These are phyloP conservation scores for Mycena rebaudengoi DNA, from an alignment of 768 basidiomycete species.

Conservation along the genomic window DNA sequence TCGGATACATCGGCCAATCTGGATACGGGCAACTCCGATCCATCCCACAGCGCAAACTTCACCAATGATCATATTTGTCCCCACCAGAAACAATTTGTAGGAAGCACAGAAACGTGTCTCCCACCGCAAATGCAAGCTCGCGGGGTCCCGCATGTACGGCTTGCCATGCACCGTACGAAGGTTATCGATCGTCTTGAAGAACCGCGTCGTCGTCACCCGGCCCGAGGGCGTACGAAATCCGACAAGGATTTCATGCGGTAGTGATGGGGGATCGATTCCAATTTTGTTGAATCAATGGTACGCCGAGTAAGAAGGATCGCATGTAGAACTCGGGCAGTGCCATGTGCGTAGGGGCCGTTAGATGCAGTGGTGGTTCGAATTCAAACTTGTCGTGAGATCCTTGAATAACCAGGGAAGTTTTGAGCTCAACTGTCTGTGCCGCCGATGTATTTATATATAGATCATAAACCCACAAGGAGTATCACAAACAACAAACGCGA, in stretches of 20 bases:
- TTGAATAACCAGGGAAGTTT: conserved; percentile 81
- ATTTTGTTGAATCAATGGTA: conserved; percentile 66
- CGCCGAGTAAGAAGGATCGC: conserved; percentile 90
- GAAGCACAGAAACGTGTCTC: conserved; percentile 65
- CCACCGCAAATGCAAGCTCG: conserved; percentile 78
- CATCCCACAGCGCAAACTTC: conserved; percentile 65
- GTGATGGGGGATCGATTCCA: neutral
- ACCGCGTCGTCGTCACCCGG: conserved; percentile 67
- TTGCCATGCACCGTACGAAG: conserved; percentile 82
- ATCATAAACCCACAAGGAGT: conserved; percentile 1
- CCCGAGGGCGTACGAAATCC: conserved; percentile 89
- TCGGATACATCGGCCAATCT: conserved; percentile 49
- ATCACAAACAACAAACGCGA: conserved; percentile 74
- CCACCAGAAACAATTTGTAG: conserved; percentile 46
- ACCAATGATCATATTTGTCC: conserved; percentile 42
- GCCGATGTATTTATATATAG: conserved; percentile 65
- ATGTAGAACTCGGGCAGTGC: conserved; percentile 94
- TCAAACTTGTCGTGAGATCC: conserved; percentile 68
- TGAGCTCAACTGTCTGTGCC: conserved; percentile 82
- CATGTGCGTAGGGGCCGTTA: conserved; percentile 48
- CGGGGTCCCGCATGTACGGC: conserved; percentile 79
- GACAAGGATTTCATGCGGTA: conserved; percentile 76
- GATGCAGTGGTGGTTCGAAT: conserved; percentile 73
- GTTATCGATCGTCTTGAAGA: conserved; percentile 81
- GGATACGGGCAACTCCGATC: conserved; percentile 50